Base-by-base conservation (phyloP, 2,329 filamentous ascomycete species). In the Penicillium sp. region DNA sequence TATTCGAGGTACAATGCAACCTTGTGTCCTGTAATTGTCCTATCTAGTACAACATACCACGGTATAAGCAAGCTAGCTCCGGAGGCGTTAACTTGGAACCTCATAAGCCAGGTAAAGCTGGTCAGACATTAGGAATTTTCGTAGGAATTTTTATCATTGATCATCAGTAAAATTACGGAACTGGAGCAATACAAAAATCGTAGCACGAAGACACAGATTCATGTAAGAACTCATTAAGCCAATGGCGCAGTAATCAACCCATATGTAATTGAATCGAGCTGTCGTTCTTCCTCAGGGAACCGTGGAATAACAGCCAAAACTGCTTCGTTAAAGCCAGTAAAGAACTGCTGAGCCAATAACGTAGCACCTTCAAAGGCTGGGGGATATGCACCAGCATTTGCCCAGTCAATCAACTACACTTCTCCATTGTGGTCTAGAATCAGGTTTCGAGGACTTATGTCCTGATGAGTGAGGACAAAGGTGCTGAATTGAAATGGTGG, bases 401-500 rank as follows among this genome's bases (percentile, higher is more conserved):
- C 60, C 65, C 64, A 64, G 43, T 65, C 63, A 34, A 63, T 33
- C 19, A 63, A 23, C 58, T 60, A 65, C 25, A 59, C 45, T n/a
- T 56, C 15, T 25, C 43, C 60, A 46, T 59, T 8, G 11, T 27
- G 13, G 25, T 62, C 61, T 31, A 63, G 23, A 23, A 66, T 61
- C 16, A 67, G 46, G 38, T 64, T 65, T 50, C 59, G 60, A 36
- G 64, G 61, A 59, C 64, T 66, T 11, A 64, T 66, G 34, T 62
- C 57, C 1, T 64, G 53, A 16, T 63, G 60, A 6, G 55, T 62
- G 16, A 65, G 53, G 25, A 65, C 60, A 59, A 65, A 64, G 9
- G 52, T 54, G 16, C 38, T 58, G 19, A 65, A 61, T 19, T 47
- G 39, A 19, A 67, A 67, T 8, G 53, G 41, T 1, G 59, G 54